phyloP scores from a whole-genome alignment of 108 stramenopile species.

The Skeletonema menzelii region DNA sequence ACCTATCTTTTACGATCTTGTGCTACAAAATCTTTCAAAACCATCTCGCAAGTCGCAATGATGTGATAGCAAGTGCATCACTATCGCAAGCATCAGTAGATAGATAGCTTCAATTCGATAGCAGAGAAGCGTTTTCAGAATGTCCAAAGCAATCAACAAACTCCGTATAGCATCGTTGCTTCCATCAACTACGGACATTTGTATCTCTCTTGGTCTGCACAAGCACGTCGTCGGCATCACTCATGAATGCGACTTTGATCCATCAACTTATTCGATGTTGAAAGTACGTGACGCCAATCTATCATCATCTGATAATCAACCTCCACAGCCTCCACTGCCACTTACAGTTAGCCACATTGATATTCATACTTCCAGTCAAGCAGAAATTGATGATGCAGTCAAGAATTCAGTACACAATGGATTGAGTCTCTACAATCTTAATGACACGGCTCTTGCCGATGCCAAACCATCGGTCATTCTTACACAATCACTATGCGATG shows the following conservation, averaged over 20 bases:
- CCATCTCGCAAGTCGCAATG: no score
- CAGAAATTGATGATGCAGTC: constrained; percentile 59
- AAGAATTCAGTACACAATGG: constrained; percentile 47
- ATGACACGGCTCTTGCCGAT: constrained; percentile 13
- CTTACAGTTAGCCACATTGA: constrained; percentile 50
- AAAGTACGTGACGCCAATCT: background rate
- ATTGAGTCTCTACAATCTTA: constrained; percentile 20
- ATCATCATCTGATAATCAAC: constrained; percentile 10
- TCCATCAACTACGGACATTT: constrained; percentile 81
- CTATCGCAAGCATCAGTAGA: no score
- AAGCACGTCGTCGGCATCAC: constrained; percentile 70
- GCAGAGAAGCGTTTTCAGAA: no score
- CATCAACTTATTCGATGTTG: constrained; percentile 3
- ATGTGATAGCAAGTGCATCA: no score
- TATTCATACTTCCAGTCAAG: constrained; percentile 17
- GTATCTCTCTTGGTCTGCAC: constrained; percentile 64
- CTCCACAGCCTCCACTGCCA: constrained; percentile 8
- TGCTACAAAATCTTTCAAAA: no score
- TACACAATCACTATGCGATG: constrained; percentile 90
- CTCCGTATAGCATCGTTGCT: constrained; percentile 72
- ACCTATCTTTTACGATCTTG: no score
- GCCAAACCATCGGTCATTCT: constrained; percentile 76
- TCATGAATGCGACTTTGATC: constrained; percentile 66
- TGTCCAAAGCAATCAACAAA: background rate
- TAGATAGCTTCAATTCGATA: no score